Percentiles rank a stretch among this genome's conserved stretches.
Conservation (phyloP, 75 land plant genomes). For the Isoetes taiwanensis region DNA sequence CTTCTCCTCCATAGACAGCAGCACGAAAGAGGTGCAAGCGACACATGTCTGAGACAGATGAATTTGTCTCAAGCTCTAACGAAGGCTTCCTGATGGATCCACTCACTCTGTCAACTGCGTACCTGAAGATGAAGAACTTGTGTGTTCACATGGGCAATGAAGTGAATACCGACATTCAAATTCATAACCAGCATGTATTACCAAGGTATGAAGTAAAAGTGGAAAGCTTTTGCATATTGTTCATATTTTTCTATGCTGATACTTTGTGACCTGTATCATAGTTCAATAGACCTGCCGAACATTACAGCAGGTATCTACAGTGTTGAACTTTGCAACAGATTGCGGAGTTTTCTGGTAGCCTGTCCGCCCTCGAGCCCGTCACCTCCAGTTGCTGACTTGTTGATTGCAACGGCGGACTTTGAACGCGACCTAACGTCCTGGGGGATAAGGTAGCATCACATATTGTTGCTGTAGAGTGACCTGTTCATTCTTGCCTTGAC, state of each 20-base stretch:
- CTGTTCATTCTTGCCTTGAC: neutral
- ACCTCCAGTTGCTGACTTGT: constrained; percentile 71
- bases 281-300: constrained; percentile 88
- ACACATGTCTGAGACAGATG: constrained; percentile 67
- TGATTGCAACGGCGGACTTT: constrained; percentile 84
- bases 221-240: neutral
- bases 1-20: constrained; percentile 38
- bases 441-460: constrained; percentile 41
- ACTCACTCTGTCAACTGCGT: constrained; percentile 46
- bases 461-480: neutral
- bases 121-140: constrained; percentile 63
- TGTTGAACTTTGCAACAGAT: constrained; percentile 63
- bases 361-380: constrained; percentile 84
- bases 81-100: constrained; percentile 58
- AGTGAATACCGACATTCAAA: constrained; percentile 74
- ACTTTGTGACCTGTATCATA: constrained; percentile 14
- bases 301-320: constrained; percentile 71
- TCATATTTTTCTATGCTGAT: neutral
- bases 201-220: constrained; percentile 46
- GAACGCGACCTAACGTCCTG: constrained; percentile 66
- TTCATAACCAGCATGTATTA: constrained; percentile 66
- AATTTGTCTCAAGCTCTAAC: constrained; percentile 30
- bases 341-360: constrained; percentile 66
- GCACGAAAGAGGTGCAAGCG: constrained; percentile 70
- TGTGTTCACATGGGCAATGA: constrained; percentile 61